Evolutionary conservation across 495 filamentous ascomycete genomes (phyloP), one percentile per base, ranked within the genome.

Genomic region (Aspergillus bertholletiae): DNA sequence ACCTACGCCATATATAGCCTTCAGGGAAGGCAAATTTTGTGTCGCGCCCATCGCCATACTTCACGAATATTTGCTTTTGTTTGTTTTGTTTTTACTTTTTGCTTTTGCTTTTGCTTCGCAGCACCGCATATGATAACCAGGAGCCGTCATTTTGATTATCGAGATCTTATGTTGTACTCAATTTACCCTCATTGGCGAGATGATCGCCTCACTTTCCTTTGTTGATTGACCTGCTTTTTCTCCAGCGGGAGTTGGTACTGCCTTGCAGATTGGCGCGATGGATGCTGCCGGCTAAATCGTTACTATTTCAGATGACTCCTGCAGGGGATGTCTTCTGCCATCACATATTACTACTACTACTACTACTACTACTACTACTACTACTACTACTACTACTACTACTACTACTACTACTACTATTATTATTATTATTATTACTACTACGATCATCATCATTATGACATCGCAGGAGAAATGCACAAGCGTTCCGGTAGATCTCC

Each of bases 191-290:
- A 53, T 53, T 59, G 56, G 40, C 56, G 52, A 57, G 32, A 35
- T 47, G 54, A 47, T 59, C 23, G 44, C 57, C 51, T 59, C 58
- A 61, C 47, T 51, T 51, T 58, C 57, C 22, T 67, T 61, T 49
- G 48, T 48, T 51, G 47, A 37, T 53, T 57, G 49, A 58, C 54
- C 60, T 63, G 62, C 58, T 64, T 63, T 68, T 62, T 62, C 63
- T 70, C 67, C 59, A 73, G 69, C 70, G 62, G 70, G 73, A 63
- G 68, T 76, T 74, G 63, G 67, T 68, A 60, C 57, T 61, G 59
- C 55, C 55, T 58, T 65, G 39, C 54, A 65, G 46, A 59, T 39
- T 48, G 62, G 59, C 55, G 59, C 41, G 49, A 59, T 56, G 59
- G 46, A 54, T 50, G 20, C 55, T 54, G 48, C 40, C 50, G 54